These are phyloP conservation scores for Fibroporia radiculosa DNA, from an alignment of 768 basidiomycete genomes.

Conservation along the genomic window DNA sequence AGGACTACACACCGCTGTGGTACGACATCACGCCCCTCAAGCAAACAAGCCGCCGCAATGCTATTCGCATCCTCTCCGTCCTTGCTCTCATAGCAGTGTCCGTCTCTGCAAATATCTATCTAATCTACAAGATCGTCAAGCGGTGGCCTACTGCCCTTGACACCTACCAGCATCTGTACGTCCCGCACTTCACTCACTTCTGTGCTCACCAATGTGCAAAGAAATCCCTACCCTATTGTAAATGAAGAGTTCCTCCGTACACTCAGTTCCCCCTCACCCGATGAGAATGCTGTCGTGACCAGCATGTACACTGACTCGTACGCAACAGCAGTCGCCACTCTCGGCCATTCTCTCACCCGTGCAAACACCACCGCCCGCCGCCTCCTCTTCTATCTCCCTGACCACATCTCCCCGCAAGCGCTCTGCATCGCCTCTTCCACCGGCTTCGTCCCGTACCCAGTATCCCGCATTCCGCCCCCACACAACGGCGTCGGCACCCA, in stretches of 20 bases:
- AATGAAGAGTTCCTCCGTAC: background rate
- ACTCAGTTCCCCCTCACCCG: background rate
- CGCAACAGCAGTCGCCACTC: slow-evolving; percentile 23
- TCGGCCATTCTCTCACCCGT: slow-evolving; percentile 22
- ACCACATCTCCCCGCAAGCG: slow-evolving; percentile 21
- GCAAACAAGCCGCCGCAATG: background rate
- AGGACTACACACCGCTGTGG: slow-evolving; percentile 6
- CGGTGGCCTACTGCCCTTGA: slow-evolving; percentile 10
- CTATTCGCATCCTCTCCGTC: background rate
- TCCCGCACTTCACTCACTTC: background rate
- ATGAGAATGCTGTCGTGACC: slow-evolving; percentile 22
- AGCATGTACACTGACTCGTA: slow-evolving; percentile 26
- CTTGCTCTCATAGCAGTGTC: background rate
- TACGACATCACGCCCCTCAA: background rate
- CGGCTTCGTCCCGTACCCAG: slow-evolving; percentile 24
- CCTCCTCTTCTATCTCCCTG: slow-evolving; percentile 26
- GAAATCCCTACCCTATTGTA: background rate
- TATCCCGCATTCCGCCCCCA: slow-evolving; percentile 26
- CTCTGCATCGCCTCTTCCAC: slow-evolving; percentile 23
- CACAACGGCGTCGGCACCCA: slow-evolving; percentile 23
- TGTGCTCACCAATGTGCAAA: background rate
- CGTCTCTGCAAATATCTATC: background rate
- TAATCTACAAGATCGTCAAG: background rate
- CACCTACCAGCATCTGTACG: slow-evolving; percentile 15
- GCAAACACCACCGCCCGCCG: slow-evolving; percentile 22